phyloP scores from a whole-genome alignment of 2,329 filamentous ascomycete genomes.

The Diaporthe vexans region DNA sequence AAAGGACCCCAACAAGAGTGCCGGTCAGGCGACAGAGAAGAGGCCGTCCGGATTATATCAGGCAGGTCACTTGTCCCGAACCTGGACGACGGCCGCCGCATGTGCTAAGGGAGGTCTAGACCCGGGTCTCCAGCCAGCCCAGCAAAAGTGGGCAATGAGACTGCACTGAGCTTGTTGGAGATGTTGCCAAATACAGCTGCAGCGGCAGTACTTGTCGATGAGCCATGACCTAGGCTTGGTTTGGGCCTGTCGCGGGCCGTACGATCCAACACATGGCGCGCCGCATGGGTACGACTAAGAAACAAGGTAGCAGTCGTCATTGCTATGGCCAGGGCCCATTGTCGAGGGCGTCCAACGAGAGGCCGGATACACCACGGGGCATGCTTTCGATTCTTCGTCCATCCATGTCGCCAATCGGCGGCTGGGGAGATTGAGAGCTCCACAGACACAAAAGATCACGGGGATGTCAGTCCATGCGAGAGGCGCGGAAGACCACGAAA shows the following conservation, averaged over 20 bases:
- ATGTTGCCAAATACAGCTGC: conserved; percentile 35
- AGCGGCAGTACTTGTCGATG: neutral
- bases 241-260: conserved; percentile 28
- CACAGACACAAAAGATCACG: conserved; percentile 12
- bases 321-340: conserved; percentile 13
- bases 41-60: conserved; percentile 28
- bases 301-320: conserved; percentile 24
- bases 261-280: conserved; percentile 6
- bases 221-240: conserved; percentile 14
- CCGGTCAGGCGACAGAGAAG: neutral
- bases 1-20: conserved; percentile 31
- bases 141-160: neutral
- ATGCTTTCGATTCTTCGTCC: conserved; percentile 10
- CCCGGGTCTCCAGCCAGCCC: conserved; percentile 6
- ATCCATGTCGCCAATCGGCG: conserved; percentile 17
- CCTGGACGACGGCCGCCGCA: conserved; percentile 14
- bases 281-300: neutral
- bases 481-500: conserved; percentile 12
- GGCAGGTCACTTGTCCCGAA: neutral
- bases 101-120: conserved; percentile 22
- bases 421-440: conserved; percentile 31
- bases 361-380: conserved; percentile 7
- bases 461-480: neutral
- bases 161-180: conserved; percentile 6
- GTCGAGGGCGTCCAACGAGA: conserved; percentile 32